These are phyloP conservation scores for Saccharomyces uvarum DNA, from an alignment of 1,139 yeast genomes.

Conservation along the genomic window DNA sequence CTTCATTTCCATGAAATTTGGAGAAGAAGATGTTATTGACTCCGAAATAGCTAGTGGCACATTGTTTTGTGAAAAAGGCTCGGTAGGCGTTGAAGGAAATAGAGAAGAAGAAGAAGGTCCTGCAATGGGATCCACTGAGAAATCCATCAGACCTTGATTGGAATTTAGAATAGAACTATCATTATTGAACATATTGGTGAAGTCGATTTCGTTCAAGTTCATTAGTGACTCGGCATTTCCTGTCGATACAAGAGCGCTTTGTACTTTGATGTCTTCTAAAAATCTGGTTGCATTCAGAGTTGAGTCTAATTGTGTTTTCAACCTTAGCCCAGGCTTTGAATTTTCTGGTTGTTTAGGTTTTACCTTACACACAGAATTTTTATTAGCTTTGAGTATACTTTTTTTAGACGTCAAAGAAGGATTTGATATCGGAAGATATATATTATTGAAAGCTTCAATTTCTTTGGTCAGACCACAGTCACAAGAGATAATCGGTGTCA, in stretches of 20 bases:
- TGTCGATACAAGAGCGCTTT: neutral
- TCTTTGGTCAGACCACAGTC: slow-evolving; percentile 34
- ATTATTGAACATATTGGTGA: slow-evolving; percentile 25
- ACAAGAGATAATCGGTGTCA: slow-evolving; percentile 29
- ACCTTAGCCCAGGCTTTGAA: neutral
- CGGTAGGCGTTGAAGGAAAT: neutral
- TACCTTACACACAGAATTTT: neutral
- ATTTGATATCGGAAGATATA: slow-evolving; percentile 1
- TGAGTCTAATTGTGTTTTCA: neutral
- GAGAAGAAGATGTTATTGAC: neutral
- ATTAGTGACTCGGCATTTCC: neutral
- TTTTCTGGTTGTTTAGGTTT: neutral
- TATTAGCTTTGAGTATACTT: neutral
- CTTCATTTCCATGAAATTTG: neutral
- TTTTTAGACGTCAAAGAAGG: neutral
- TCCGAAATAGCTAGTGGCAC: neutral
- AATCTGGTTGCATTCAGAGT: neutral
- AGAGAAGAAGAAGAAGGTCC: neutral
- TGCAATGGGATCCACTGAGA: neutral
- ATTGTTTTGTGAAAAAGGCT: neutral
- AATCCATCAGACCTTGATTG: neutral
- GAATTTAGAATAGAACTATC: neutral
- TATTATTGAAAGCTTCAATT: slow-evolving; percentile 14
- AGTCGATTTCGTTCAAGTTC: slow-evolving; percentile 29
- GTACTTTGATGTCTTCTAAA: neutral